Evolutionary conservation across 176 grass and related monocot genomes (phyloP).

Genomic region (Carex pumila): DNA sequence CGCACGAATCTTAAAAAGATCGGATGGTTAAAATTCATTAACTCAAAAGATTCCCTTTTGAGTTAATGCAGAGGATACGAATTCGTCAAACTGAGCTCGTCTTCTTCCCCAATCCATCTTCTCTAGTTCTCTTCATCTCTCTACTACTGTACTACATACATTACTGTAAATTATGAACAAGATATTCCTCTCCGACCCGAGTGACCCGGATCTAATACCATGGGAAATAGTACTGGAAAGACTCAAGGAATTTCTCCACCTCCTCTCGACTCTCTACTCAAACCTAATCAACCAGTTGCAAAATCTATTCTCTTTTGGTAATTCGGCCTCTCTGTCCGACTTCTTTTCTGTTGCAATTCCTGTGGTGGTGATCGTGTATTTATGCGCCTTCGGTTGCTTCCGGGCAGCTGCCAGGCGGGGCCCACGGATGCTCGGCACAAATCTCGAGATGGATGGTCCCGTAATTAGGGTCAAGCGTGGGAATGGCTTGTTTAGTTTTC

Average conservation of each 20-base stretch:
- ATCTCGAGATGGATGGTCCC: neutral
- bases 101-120: neutral
- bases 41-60: no score
- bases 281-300: neutral
- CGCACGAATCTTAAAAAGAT: no score
- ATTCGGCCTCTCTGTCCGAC: neutral
- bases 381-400: neutral
- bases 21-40: no score
- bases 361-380: neutral
- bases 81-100: no score
- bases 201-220: constrained; percentile 6
- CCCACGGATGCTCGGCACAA: neutral
- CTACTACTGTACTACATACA: neutral
- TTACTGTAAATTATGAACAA: neutral
- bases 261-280: constrained; percentile 14
- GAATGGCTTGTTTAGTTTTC: constrained; percentile 7
- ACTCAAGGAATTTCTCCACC: constrained; percentile 5
- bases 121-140: neutral
- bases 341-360: neutral
- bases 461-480: neutral
- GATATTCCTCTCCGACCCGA: neutral
- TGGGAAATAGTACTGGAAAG: constrained; percentile 13
- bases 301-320: neutral
- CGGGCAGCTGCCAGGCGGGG: neutral
- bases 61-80: no score